Evolutionary conservation across 2,329 filamentous ascomycete genomes (phyloP), one percentile per base, ranked within the genome.

Genomic region (Botryotinia globosa): DNA sequence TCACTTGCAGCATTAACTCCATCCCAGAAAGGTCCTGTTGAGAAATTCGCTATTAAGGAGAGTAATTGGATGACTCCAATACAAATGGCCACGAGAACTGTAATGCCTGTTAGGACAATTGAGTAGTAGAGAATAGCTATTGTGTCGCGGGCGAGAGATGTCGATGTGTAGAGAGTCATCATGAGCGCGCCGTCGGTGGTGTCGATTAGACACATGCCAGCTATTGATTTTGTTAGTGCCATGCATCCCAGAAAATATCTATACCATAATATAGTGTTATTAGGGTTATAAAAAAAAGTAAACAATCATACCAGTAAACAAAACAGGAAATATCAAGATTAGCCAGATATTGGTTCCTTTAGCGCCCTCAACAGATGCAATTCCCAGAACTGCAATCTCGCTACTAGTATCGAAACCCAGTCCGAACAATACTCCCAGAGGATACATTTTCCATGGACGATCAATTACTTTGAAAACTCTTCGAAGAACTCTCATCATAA

Each of bases 111-210:
- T 1, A 82, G 71, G 18, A 81, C 78, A 29, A 80, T 82, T 20
- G 94, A 97, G 83, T 98, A 98, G 83, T 98, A 98, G 1, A 97
- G 84, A 64, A 98, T 94, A 0, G 94, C 94, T n/a, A 98, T 89
- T 1, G 88, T 87, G 79, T 98, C 94, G 73, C 92, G 86, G 0
- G 93, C 90, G 64, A 97, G 90, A 44, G 91, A 83, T 20, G 89
- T 93, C 56, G 91, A 92, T 0, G 94, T 94, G 82, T 99, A 98
- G 1, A 98, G 85, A 0, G 92, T 91, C 89, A 97, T 94, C 94
- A 98, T 98, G 32, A 98, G 86, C 1, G 95, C 95, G 37, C 95
- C 95, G 78, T 98, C 96, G 0, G 91, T 92, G 0, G 94, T 98
- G 82, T 98, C 96, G 9, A 98, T 85, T 34, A 98, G 86, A 81